Base-by-base conservation (phyloP, 768 basidiomycete genomes). In the Suillus brevipes region DNA sequence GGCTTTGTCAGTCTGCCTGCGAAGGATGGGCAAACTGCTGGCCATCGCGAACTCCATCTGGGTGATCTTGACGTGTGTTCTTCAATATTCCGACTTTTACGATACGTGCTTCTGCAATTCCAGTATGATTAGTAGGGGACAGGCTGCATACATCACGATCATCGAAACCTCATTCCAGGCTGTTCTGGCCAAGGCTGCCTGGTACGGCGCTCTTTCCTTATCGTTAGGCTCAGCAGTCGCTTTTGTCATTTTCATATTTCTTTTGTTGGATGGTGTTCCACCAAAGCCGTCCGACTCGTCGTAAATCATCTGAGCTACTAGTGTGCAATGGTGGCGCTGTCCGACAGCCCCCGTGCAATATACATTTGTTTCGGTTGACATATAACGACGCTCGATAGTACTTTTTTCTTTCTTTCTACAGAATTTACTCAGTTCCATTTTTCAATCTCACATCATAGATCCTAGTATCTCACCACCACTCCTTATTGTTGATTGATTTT, bases 151-250 rank as follows among this genome's bases (percentile, higher is more conserved):
- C 57, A 56, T 72, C 16, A 72, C 81, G 18, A 74, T 82, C 1
- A 8, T 20, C 3, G 59, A 61, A 0, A 6, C 1, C 3, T 0
- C 13, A 1, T 62, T 53, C 4, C 80, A 79, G 50, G 25, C 78
- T 13, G 23, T 43, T 8, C 28, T 62, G 49, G 76, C 77, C 70
- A 71, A 64, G 50, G 36, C 9, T 0, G 78, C 77, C 23, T 82
- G 82, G 82, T 73, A 77, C 49, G 79, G 81, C 0, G 82, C 74
- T 2, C 72, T 79, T 0, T 66, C 62, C 10, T 69, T 82, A 2
- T 72, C 74, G 2, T 65, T 70, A 34, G 52, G 61, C 0, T 70
- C 61, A 61, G 75, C 73, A 4, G 10, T 45, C 0, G n/a, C 74
- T 36, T 80, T 76, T 28, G 69, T 77, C 0, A 65, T 70, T 2